A percentile compares a stretch with the other conserved stretches of the same genome.
These are phyloP conservation scores for Aspergillus melleus DNA, from an alignment of 2,329 filamentous ascomycete species.

Conservation along the genomic window DNA sequence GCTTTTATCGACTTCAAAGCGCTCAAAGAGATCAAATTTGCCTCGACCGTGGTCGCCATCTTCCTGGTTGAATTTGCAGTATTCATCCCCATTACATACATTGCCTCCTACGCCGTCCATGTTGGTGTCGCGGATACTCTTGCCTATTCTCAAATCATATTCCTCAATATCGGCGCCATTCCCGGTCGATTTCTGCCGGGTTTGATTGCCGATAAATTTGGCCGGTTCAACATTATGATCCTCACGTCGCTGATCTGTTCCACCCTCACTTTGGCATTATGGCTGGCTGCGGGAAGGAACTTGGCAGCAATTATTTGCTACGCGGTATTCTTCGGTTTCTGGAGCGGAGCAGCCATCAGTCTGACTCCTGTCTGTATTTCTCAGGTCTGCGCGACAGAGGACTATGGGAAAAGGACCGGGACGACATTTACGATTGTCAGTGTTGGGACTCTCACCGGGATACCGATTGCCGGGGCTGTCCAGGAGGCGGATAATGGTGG, in stretches of 20 bases:
- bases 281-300: slow-evolving; percentile 14
- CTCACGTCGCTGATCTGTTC: slow-evolving; percentile 19
- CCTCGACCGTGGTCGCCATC: slow-evolving; percentile 28
- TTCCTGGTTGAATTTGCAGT: slow-evolving; percentile 39
- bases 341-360: slow-evolving; percentile 27
- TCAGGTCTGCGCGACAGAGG: slow-evolving; percentile 29
- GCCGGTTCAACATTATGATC: slow-evolving; percentile 38
- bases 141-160: slow-evolving; percentile 31
- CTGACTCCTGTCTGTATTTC: slow-evolving; percentile 31
- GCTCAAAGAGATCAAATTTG: slow-evolving; percentile 25
- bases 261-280: slow-evolving; percentile 22
- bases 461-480: slow-evolving; percentile 29
- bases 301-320: slow-evolving; percentile 21
- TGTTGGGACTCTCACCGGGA: slow-evolving; percentile 22
- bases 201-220: slow-evolving; percentile 32
- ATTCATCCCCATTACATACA: slow-evolving; percentile 38
- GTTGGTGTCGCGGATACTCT: slow-evolving; percentile 25
- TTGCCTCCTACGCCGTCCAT: slow-evolving; percentile 32
- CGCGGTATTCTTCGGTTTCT: slow-evolving; percentile 20
- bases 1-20: slow-evolving; percentile 24
- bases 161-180: slow-evolving; percentile 35
- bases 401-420: slow-evolving; percentile 26
- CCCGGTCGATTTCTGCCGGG: slow-evolving; percentile 37
- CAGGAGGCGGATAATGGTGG: slow-evolving; percentile 7
- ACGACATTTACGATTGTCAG: slow-evolving; percentile 24